Evolutionary conservation across 768 basidiomycete species (phyloP).

Genomic region (Agaricus blazei): DNA sequence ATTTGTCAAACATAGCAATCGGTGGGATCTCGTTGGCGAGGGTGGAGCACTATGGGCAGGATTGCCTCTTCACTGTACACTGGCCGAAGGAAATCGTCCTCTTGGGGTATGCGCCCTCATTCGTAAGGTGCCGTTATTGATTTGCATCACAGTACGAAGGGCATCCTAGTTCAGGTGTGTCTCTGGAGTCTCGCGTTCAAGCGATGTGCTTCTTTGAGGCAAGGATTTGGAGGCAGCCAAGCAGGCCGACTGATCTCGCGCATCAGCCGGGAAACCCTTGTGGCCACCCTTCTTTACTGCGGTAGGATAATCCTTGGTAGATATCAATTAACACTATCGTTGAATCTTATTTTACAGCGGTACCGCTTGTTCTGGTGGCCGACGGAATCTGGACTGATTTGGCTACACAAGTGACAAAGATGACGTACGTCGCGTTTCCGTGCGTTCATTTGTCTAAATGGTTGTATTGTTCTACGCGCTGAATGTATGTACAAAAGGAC

Average conservation of each 20-base stretch:
- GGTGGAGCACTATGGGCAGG: neutral
- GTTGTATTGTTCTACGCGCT: neutral
- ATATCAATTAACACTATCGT: neutral
- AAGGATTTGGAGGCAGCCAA: neutral
- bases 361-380: neutral
- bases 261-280: neutral
- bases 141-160: neutral
- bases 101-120: neutral
- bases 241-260: neutral
- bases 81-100: neutral
- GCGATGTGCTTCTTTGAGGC: neutral
- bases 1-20: neutral
- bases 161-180: neutral
- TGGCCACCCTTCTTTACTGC: neutral
- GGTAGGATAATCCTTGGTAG: neutral
- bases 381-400: neutral
- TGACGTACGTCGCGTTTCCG: constrained; percentile 9
- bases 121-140: neutral
- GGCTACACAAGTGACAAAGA: too few relatives aligned
- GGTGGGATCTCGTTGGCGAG: neutral
- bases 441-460: neutral
- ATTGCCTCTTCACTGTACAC: neutral
- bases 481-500: neutral
- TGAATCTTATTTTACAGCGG: neutral
- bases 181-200: neutral